A percentile compares a stretch with the other conserved stretches of the same genome.
phyloP scores from a whole-genome alignment of 805 yeast genomes.

The Lachancea cidri region DNA sequence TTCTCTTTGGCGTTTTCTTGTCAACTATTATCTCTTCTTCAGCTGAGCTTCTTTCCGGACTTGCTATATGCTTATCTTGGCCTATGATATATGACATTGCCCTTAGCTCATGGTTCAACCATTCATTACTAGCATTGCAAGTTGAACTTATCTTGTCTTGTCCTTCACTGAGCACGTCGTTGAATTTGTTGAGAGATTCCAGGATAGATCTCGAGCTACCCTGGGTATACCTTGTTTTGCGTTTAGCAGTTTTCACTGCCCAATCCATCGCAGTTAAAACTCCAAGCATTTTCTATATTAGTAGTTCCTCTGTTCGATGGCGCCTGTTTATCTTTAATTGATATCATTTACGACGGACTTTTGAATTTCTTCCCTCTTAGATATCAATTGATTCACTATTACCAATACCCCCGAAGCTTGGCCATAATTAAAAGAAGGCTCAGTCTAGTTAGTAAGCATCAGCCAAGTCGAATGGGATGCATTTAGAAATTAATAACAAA shows the following conservation, averaged over 20 bases:
- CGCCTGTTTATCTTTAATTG: neutral
- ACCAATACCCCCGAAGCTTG: too few species aligned
- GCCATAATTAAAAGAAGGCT: too few species aligned
- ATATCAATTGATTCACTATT: too few species aligned
- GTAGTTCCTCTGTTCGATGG: neutral
- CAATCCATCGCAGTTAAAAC: slow-evolving; percentile 28
- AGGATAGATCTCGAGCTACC: slow-evolving; percentile 31
- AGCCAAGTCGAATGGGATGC: slow-evolving; percentile 1
- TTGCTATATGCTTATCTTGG: neutral
- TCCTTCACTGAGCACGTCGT: slow-evolving; percentile 20
- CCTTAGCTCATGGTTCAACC: slow-evolving; percentile 19
- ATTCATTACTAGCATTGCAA: slow-evolving; percentile 15
- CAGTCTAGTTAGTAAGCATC: too few species aligned
- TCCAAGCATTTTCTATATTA: too few species aligned
- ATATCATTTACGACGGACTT: neutral
- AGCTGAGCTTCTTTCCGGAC: neutral
- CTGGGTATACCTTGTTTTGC: slow-evolving; percentile 22
- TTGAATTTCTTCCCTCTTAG: neutral
- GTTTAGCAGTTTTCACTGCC: slow-evolving; percentile 28
- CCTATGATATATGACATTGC: slow-evolving; percentile 1
- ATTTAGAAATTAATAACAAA: slow-evolving; percentile 5
- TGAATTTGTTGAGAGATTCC: slow-evolving; percentile 26
- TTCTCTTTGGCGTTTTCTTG: slow-evolving; percentile 6
- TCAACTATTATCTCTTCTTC: slow-evolving; percentile 2
- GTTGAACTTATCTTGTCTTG: slow-evolving; percentile 17